Evolutionary conservation across 2,329 filamentous ascomycete genomes (phyloP), one percentile per base, ranked within the genome.

Genomic region (Pseudogymnoascus sp.): DNA sequence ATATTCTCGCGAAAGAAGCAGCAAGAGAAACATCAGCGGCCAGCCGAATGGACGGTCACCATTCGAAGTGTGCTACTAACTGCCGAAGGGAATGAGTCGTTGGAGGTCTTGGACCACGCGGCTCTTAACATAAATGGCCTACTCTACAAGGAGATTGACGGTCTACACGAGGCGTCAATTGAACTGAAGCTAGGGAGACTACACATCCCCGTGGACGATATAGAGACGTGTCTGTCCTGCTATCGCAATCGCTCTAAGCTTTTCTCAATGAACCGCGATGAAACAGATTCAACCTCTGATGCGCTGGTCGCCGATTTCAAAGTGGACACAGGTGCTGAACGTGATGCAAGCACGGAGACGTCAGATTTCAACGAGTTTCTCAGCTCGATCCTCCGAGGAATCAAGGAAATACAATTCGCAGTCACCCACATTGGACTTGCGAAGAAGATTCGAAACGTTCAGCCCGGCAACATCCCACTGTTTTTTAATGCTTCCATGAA

Each of bases 361-460:
- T 92, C 92, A 0, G 92, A 97, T 70, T 96, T 92, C 0, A 93
- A 92, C 69, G 92, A 96, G 65, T 94, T 99, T 70, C 82, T 92
- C 61, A 90, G 89, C 72, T 97, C 94, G 1, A 87, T 97, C 41
- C 78, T 99, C 58, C 85, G 90, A 47, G 94, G 94, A 59, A 91
- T 99, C 66, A 95, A 97, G 72, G 94, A 99, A 73, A 89, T 99
- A 11, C 94, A 99, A 73, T 90, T 99, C 69, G 93, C 92, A 0
- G 85, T 97, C 70, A 93, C 93, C 74, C 94, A 93, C 73, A 83
- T 97, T 67, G 90, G 91, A 16, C 76, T 99, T 63, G 92, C 90
- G 20, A 94, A 92, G 73, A 87, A 86, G 68, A 81, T 97, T 11
- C 81, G 87, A 38, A 81, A 85, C 1, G 79, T 90, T 62, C 84